These are phyloP conservation scores for Tetrahymena borealis DNA, from an alignment of 73 alveolate species.

Conservation along the genomic window DNA sequence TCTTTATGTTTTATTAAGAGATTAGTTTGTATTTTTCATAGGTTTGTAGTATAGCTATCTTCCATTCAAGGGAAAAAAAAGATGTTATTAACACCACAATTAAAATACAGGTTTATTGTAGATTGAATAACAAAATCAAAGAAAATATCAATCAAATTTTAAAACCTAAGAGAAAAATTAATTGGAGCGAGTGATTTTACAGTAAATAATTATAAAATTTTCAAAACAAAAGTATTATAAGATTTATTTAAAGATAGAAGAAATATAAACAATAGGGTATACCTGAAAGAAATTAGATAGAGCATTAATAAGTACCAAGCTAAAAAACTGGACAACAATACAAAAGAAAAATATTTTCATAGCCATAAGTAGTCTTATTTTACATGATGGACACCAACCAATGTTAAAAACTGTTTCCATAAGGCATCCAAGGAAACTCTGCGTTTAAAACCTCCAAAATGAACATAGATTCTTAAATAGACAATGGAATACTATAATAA, in stretches of 20 bases:
- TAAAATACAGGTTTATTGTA: neutral
- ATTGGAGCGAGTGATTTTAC: neutral
- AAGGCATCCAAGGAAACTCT: neutral
- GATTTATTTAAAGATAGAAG: neutral
- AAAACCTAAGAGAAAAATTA: neutral
- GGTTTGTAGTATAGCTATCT: too few species aligned
- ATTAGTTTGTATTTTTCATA: too few species aligned
- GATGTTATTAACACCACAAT: too few species aligned
- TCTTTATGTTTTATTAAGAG: too few species aligned
- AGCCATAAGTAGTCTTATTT: neutral
- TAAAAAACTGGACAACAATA: too few species aligned
- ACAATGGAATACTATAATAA: neutral
- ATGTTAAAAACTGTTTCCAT: neutral
- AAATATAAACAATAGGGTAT: neutral
- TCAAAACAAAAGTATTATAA: neutral
- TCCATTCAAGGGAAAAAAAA: too few species aligned
- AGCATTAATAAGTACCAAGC: too few species aligned
- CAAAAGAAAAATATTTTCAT: too few species aligned
- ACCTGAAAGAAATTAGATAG: too few species aligned
- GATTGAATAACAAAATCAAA: neutral
- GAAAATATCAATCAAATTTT: neutral
- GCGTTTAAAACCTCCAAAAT: neutral
- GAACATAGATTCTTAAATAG: neutral
- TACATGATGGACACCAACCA: neutral
- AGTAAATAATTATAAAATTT: neutral